Conservation (phyloP, 2,329 filamentous ascomycete genomes). For the Paraconiothyrium sp. region DNA sequence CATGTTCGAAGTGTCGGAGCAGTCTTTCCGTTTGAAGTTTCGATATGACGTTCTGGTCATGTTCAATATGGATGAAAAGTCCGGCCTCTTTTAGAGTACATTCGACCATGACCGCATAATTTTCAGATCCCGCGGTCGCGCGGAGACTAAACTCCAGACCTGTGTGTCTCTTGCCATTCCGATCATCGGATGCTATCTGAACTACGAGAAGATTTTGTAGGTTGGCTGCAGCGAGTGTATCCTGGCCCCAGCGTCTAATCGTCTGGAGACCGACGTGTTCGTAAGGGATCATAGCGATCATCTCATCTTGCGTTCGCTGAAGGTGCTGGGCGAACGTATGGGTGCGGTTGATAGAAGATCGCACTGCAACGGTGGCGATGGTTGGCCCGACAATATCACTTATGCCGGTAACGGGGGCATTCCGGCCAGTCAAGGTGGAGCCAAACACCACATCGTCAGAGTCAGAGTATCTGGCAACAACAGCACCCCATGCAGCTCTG, state of each 20-base stretch:
- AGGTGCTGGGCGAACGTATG: constrained; percentile 4
- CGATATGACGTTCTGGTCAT: constrained; percentile 12
- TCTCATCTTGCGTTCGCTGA: constrained; percentile 3
- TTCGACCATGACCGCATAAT: constrained; percentile 11
- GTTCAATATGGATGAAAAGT: constrained; percentile 9
- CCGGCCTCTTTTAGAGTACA: constrained; percentile 1
- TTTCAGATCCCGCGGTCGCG: neutral
- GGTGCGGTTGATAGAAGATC: neutral
- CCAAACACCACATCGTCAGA: constrained; percentile 38
- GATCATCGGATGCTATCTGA: constrained; percentile 42
- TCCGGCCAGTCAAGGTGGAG: constrained; percentile 32
- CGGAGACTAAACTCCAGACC: neutral
- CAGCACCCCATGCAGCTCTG: constrained; percentile 36
- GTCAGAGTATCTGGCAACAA: constrained; percentile 26
- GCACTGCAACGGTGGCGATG: constrained; percentile 39
- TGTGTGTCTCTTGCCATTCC: constrained; percentile 5
- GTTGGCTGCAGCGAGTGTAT: constrained; percentile 63
- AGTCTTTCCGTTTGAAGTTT: constrained; percentile 15
- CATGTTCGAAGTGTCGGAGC: constrained; percentile 17
- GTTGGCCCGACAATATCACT: constrained; percentile 34
- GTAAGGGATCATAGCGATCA: constrained; percentile 25
- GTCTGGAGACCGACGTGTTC: constrained; percentile 43
- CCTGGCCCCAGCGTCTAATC: constrained; percentile 52
- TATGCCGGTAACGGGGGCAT: constrained; percentile 28
- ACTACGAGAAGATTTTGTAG: constrained; percentile 63